Conservation (phyloP, 2,329 filamentous ascomycete genomes). For the Pezicula radicicola region DNA sequence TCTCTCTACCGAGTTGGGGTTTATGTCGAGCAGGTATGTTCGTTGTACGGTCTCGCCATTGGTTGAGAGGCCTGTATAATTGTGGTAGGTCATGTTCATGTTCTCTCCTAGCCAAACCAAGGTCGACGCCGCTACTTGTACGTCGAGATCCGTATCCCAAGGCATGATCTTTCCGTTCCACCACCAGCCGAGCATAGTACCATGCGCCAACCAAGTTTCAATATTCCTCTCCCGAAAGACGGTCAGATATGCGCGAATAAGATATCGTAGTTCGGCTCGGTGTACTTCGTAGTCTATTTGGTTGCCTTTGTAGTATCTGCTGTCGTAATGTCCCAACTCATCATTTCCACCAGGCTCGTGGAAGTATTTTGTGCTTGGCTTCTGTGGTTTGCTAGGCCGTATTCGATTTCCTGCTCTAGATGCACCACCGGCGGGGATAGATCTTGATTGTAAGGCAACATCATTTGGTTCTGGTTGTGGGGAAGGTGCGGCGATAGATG, state of each 20-base stretch:
- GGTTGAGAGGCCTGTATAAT: slow-evolving; percentile 35
- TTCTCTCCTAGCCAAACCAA: slow-evolving; percentile 61
- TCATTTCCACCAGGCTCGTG: slow-evolving; percentile 57
- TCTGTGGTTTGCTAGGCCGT: too few relatives aligned
- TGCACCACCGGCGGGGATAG: too few relatives aligned
- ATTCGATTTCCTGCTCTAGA: too few relatives aligned
- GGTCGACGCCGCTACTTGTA: slow-evolving; percentile 69
- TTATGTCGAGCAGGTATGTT: slow-evolving; percentile 72
- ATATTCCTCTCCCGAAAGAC: slow-evolving; percentile 61
- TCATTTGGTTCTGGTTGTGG: background rate
- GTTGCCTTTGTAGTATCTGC: slow-evolving; percentile 61
- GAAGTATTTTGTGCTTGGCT: slow-evolving; percentile 24
- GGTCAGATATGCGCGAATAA: slow-evolving; percentile 71
- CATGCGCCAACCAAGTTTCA: slow-evolving; percentile 86
- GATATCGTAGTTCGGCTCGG: slow-evolving; percentile 61
- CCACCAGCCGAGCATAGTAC: slow-evolving; percentile 84
- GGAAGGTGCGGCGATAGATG: background rate
- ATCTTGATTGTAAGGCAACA: too few relatives aligned
- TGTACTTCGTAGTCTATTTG: slow-evolving; percentile 64
- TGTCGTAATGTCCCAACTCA: slow-evolving; percentile 70
- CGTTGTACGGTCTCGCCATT: slow-evolving; percentile 40
- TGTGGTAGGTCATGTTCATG: slow-evolving; percentile 62
- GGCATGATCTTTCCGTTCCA: slow-evolving; percentile 78
- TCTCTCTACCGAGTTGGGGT: slow-evolving; percentile 63
- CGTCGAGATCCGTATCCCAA: slow-evolving; percentile 84